Base-by-base conservation (phyloP, 1,284 basidiomycete genomes). In the Schizopora paradoxa region DNA sequence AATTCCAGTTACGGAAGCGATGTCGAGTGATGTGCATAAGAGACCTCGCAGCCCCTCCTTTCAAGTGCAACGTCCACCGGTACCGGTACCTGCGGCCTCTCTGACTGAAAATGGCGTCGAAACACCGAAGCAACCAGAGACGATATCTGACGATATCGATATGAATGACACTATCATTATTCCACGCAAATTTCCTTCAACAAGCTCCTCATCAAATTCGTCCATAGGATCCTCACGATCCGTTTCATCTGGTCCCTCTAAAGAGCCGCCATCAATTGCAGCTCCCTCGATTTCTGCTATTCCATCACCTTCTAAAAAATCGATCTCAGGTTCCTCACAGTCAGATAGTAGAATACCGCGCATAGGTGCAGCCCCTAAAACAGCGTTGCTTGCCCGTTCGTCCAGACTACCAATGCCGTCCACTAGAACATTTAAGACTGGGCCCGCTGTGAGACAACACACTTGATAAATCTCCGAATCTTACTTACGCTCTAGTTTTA, bases 311-410 rank as follows among this genome's bases (percentile, higher is more conserved):
- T n/a, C n/a, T n/a, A n/a, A n/a, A n/a, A n/a, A n/a, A n/a, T n/a
- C n/a, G n/a, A n/a, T n/a, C n/a, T n/a, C n/a, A n/a, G 37, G 11
- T 19, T 25, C 16, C 2, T 27, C 41, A 14, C 40, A 37, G 16
- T 16, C 21, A n/a, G 63, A 56, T 0, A 85, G 84, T 60, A 74
- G 71, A 60, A 87, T 87, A 53, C 84, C 85, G 5, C 68, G 85
- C 43, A 77, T 81, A 41, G 78, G 76, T 23, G 60, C 62, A 14
- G 6, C 36, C 4, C 4, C 43, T 13, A 49, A 49, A 19, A 23
- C 37, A 16, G 26, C 41, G 13, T 27, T 36, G 13, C 10, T 13
- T 86, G 85, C 51, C 82, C 84, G 0, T 86, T 86, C 59, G 64
- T 73, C 21, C 68, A 77, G 50, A 69, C 73, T 28, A 40, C 54